Conservation (phyloP, 2,329 filamentous ascomycete species). For the Cladosporium sphaerospermum region DNA sequence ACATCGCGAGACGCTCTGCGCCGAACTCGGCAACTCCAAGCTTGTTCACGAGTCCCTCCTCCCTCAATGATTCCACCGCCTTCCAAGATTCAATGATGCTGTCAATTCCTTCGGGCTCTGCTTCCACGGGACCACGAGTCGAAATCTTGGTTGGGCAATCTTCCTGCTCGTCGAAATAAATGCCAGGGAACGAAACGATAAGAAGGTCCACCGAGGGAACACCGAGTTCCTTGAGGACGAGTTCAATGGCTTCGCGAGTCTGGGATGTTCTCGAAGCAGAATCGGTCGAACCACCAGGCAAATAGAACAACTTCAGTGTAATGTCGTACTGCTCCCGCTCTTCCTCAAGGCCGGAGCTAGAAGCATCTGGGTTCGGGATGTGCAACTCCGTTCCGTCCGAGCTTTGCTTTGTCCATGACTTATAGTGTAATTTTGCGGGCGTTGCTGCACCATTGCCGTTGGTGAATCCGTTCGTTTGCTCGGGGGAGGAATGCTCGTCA, state of each 20-base stretch:
- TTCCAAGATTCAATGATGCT: conserved; percentile 62
- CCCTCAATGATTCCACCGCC: conserved; percentile 66
- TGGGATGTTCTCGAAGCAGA: conserved; percentile 60
- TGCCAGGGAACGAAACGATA: conserved; percentile 86
- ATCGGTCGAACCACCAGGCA: conserved; percentile 49
- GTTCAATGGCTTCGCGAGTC: conserved; percentile 67
- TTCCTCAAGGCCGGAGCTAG: conserved; percentile 65
- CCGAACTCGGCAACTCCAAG: conserved; percentile 91
- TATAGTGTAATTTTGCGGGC: conserved; percentile 30
- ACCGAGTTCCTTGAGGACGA: conserved; percentile 75
- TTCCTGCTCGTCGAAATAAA: conserved; percentile 89
- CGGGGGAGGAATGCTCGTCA: conserved; percentile 20
- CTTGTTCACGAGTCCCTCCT: conserved; percentile 62
- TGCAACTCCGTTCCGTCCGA: conserved; percentile 47
- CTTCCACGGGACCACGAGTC: conserved; percentile 31
- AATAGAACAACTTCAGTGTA: conserved; percentile 90
- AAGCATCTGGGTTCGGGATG: conserved; percentile 71
- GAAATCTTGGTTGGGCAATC: conserved; percentile 57
- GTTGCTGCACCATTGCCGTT: conserved; percentile 14
- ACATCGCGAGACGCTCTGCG: conserved; percentile 69
- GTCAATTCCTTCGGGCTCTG: conserved; percentile 53
- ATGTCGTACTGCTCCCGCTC: conserved; percentile 84
- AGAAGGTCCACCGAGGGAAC: conserved; percentile 75
- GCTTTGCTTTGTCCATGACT: conserved; percentile 63
- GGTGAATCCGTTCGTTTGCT: conserved; percentile 12